Base-by-base conservation (phyloP, 768 basidiomycete genomes). In the Suillus paluster region DNA sequence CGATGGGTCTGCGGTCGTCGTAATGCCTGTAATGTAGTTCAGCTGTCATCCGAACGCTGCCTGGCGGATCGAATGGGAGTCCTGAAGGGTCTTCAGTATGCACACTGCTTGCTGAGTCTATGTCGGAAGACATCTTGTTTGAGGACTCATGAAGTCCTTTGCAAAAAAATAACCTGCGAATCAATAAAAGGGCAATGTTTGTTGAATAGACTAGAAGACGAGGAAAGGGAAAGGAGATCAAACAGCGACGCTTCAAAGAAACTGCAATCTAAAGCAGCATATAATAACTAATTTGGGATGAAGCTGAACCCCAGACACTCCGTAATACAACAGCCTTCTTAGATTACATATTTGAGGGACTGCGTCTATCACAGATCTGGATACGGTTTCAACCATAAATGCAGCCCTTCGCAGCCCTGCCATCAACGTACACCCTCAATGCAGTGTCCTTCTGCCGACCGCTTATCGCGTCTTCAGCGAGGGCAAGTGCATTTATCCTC, bases 31-130 rank as follows among this genome's bases (percentile, higher is more conserved):
- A 76, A 59, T 77, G 70, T 56, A 84, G 73, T 50, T 77, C 70
- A 61, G 77, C 72, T 39, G 85, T 85, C 65, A 85, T 85, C 59
- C 80, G 79, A 60, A 86, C 86, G 60, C 75, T 78, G 56, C 75
- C 80, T 66, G 72, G 71, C 57, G 77, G 80, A 71, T 76, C 78
- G 67, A 77, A 75, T 25, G 75, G 74, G 52, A 73, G 72, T 2
- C 64, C 70, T 21, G 66, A 65, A 30, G 57, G 70, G 65, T 76
- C 63, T 78, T 71, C 81, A 77, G 70, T 77, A 77, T 61, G 77
- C 63, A 52, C 64, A 6, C 58, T 62, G 60, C 67, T 63, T 57
- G 63, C 70, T 61, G 73, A 49, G 64, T 72, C 66, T 70, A 58
- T 62, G 59, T 63, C 67, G 41, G 65, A 63, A 41, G 63, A 63